Percentiles rank a stretch among this genome's conserved stretches.
Conservation (phyloP, 1,284 basidiomycete genomes). For the Ceratobasidium sp. region DNA sequence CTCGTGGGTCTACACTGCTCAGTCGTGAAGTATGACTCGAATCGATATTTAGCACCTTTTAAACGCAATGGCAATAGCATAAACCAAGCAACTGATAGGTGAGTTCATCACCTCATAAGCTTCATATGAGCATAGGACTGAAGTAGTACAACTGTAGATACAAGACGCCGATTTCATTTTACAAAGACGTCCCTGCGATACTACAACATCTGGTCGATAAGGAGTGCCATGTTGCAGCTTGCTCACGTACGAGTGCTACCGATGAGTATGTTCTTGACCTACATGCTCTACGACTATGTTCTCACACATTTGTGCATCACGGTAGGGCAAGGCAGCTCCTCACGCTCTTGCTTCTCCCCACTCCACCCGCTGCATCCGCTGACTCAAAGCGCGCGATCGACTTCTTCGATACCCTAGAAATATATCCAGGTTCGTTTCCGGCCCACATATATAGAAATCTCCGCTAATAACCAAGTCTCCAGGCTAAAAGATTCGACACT, state of each 20-base stretch:
- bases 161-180: slow-evolving; percentile 73
- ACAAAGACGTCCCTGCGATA: slow-evolving; percentile 80
- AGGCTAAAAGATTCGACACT: slow-evolving; percentile 88
- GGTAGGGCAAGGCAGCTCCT: slow-evolving; percentile 80
- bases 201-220: slow-evolving; percentile 70
- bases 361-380: slow-evolving; percentile 60
- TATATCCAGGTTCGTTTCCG: slow-evolving; percentile 75
- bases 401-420: slow-evolving; percentile 85
- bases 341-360: slow-evolving; percentile 71
- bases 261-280: slow-evolving; percentile 68
- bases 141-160: slow-evolving; percentile 60
- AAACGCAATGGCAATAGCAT: slow-evolving; percentile 67
- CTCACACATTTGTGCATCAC: neutral
- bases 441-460: slow-evolving; percentile 5
- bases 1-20: slow-evolving; percentile 58
- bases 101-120: slow-evolving; percentile 41
- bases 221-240: slow-evolving; percentile 76
- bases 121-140: slow-evolving; percentile 36
- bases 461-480: neutral
- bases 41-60: slow-evolving; percentile 67
- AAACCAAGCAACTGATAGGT: slow-evolving; percentile 76
- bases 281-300: too few species aligned
- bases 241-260: slow-evolving; percentile 79
- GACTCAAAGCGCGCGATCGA: slow-evolving; percentile 67
- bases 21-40: slow-evolving; percentile 30